Evolutionary conservation across 2,329 filamentous ascomycete species (phyloP), one percentile per base, ranked within the genome.

Genomic region (Pseudocercospora fijiensis): DNA sequence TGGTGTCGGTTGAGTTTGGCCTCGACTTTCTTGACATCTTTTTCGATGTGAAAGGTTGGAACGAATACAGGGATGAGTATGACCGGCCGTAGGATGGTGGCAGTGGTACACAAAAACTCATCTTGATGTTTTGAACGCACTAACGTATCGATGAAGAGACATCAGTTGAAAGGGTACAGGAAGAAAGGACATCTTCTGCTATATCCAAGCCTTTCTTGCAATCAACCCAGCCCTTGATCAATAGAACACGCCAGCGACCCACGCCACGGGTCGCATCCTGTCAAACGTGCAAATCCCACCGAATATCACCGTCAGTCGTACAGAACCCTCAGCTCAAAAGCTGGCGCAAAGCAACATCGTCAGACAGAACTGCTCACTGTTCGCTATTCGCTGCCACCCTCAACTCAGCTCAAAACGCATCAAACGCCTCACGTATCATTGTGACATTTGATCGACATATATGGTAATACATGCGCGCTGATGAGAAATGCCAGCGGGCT

Each of bases 371-470:
- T 18, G 4, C 2, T 33, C 30, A 33, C 28, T 30, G 11, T 33
- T 33, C 30, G 30, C 10, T 22, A 16, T 37, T 37, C 13, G 30
- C 30, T 37, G 30, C 30, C n/a, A 20, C 4, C 43, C 2, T 16
- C 20, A 45, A 22, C 43, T 45, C 43, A 45, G 43, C 22, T 24
- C 47, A 24, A 24, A n/a, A 37, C 33, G 13, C 33, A 16, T 37
- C 33, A n/a, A 53, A 53, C 51, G 51, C 51, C 51, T 53, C 51
- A n/a, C 11, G 27, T 53, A 30, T 53, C 51, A 53, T 53, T 53
- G 13, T 27, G 18, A 28, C n/a, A 20, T 53, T 53, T 53, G 24
- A 53, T 53, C 49, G 49, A 28, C 11, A 53, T 53, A 53, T 26
- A 53, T 53, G 28, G 49, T 53, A 53, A 28, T 28, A 53, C 24